Percentiles rank a stretch among this genome's conserved stretches.
These are phyloP conservation scores for Zalaria sp. DNA, from an alignment of 2,329 filamentous ascomycete species.

Conservation along the genomic window DNA sequence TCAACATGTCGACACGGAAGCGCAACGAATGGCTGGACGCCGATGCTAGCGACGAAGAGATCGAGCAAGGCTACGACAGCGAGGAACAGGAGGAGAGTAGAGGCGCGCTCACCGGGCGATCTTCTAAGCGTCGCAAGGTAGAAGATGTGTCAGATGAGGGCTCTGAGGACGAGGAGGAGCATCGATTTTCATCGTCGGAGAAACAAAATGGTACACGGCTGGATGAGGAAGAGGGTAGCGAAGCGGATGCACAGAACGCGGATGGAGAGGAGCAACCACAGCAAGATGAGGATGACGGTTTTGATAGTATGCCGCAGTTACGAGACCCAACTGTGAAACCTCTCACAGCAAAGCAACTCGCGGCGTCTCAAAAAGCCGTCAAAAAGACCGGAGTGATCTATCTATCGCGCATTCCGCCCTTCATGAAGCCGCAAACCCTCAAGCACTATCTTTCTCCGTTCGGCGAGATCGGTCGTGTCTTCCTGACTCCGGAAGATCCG, in stretches of 20 bases:
- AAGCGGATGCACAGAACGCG: slow-evolving; percentile 8
- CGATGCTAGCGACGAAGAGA: slow-evolving; percentile 28
- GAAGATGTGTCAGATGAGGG: slow-evolving; percentile 22
- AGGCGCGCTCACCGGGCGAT: slow-evolving; percentile 34
- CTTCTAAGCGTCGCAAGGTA: slow-evolving; percentile 49
- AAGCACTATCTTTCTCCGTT: slow-evolving; percentile 62
- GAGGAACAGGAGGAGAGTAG: slow-evolving; percentile 53
- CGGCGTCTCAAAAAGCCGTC: slow-evolving; percentile 48
- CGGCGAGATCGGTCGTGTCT: slow-evolving; percentile 51
- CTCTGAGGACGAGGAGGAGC: slow-evolving; percentile 11
- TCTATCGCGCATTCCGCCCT: slow-evolving; percentile 70
- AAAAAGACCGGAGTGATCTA: slow-evolving; percentile 71
- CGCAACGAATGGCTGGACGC: slow-evolving; percentile 56
- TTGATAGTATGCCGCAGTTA: slow-evolving; percentile 1
- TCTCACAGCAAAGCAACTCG: slow-evolving; percentile 53
- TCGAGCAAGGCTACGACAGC: slow-evolving; percentile 47
- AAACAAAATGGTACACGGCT: slow-evolving; percentile 5
- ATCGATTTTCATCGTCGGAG: background rate
- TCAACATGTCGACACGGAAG: slow-evolving; percentile 50
- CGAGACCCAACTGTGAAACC: slow-evolving; percentile 8
- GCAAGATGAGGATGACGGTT: slow-evolving; percentile 15
- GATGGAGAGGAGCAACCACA: slow-evolving; percentile 12
- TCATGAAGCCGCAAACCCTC: slow-evolving; percentile 73
- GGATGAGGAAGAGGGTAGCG: slow-evolving; percentile 10
- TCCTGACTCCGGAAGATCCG: slow-evolving; percentile 64